Evolutionary conservation across 1,284 basidiomycete genomes (phyloP).

Genomic region (Puccinia hordei): DNA sequence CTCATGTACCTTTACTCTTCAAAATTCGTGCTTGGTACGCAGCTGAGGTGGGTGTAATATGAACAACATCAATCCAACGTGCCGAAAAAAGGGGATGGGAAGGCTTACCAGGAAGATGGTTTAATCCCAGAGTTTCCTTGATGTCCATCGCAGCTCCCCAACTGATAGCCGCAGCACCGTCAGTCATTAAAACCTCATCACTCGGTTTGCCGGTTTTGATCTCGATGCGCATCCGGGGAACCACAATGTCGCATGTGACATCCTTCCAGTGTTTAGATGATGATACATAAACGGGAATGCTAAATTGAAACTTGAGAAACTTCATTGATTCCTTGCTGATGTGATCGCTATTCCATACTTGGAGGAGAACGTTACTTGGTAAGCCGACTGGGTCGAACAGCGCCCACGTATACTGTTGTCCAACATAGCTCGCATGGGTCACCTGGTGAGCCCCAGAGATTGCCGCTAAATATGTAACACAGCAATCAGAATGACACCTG

Average conservation of each 20-base stretch:
- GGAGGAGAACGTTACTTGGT: not conserved
- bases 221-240: not conserved
- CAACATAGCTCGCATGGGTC: not conserved
- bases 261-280: slow-evolving; percentile 11
- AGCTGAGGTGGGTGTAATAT: slow-evolving; percentile 26
- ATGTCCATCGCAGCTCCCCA: slow-evolving; percentile 33
- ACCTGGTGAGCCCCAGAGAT: slow-evolving; percentile 38
- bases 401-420: slow-evolving; percentile 27
- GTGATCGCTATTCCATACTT: slow-evolving; percentile 25
- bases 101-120: slow-evolving; percentile 22
- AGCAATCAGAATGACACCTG: not conserved
- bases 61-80: not conserved
- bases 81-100: not conserved
- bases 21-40: slow-evolving; percentile 48
- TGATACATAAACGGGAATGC: not conserved
- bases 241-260: not conserved
- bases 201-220: not conserved
- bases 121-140: slow-evolving; percentile 13
- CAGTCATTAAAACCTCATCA: slow-evolving; percentile 39
- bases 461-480: slow-evolving; percentile 23
- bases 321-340: not conserved
- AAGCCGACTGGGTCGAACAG: slow-evolving; percentile 17
- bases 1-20: slow-evolving; percentile 34
- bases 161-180: slow-evolving; percentile 47
- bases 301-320: slow-evolving; percentile 15